Evolutionary conservation across 352 stramenopile genomes (phyloP), one percentile per base, ranked within the genome.

Genomic region (Pythium pyrilobum): DNA sequence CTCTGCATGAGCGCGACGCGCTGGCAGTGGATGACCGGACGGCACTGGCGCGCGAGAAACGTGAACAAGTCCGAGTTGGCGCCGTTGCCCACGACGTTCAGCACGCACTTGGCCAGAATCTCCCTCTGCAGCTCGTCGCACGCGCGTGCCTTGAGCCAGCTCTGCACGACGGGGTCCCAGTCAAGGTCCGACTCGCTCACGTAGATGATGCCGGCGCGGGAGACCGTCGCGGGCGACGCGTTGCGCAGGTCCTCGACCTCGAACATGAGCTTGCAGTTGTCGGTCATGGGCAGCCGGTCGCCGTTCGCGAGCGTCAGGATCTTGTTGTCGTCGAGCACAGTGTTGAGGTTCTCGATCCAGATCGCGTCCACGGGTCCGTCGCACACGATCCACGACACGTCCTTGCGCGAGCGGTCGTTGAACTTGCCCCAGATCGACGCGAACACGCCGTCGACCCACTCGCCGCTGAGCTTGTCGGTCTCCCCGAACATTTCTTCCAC

Each of bases 311-410:
- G 66, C 15, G 92, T 98, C 21, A 99, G 71, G 37, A 98, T 97
- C 64, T 97, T 98, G 72, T 98, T 98, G 65, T 99, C 96, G 67
- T 98, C 95, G 4, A 99, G 74, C 41, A 98, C 95, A 0, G 95
- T 99, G 69, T 99, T 98, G 1, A 99, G 72, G 78, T 98, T 90
- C 72, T 99, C 96, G 46, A 98, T 99, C 96, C 96, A 99, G 77
- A 98, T 98, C 1, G 95, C 93, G 75, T 99, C 96, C 10, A 99
- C 94, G 8, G 96, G 96, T 2, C 96, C 96, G 62, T 99, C 96
- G 47, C 85, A 95, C 33, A 98, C 96, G 72, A 98, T 98, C 95
- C 96, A 98, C 52, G 94, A 98, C 71, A 98, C 98, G 72, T 97
- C 98, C 31, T 96, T 85, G 69, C 98, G 98, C 57, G 78, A 85